Conservation (phyloP, 2,329 filamentous ascomycete genomes). For the Parasarocladium wereldwijsianum region DNA sequence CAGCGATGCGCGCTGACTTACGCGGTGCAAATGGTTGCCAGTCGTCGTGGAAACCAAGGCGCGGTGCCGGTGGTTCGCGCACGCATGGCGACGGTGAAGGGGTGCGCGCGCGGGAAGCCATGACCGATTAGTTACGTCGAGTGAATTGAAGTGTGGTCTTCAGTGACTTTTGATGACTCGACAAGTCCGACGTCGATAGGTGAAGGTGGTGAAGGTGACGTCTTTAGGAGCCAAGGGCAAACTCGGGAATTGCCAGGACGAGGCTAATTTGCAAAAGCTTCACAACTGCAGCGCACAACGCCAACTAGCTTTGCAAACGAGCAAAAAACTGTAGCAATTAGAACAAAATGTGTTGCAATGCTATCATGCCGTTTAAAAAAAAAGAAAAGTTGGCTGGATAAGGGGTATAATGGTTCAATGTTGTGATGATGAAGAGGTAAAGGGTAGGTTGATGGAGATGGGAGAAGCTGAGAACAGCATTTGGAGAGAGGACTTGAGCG, state of each 20-base stretch:
- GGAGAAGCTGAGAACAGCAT: constrained; percentile 2
- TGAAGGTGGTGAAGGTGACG: too few species aligned
- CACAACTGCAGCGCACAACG: neutral
- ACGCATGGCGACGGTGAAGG: constrained; percentile 45
- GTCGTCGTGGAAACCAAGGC: constrained; percentile 49
- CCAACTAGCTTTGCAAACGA: neutral
- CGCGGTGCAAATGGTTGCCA: constrained; percentile 62
- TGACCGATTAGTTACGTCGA: constrained; percentile 7
- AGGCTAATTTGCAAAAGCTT: too few species aligned
- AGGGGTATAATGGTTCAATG: neutral
- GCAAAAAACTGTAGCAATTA: too few species aligned
- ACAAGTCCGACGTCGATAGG: too few species aligned
- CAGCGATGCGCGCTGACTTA: constrained; percentile 47
- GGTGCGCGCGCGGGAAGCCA: constrained; percentile 37
- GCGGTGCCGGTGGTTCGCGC: constrained; percentile 54
- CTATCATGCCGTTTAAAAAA: neutral
- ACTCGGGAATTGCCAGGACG: too few species aligned
- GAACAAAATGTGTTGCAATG: too few species aligned
- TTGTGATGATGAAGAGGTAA: constrained; percentile 2
- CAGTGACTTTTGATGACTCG: too few species aligned
- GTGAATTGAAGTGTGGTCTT: too few species aligned
- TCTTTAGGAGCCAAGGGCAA: too few species aligned
- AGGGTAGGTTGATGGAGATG: constrained; percentile 4
- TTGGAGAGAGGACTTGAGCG: constrained; percentile 1
- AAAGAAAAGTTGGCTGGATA: neutral